Base-by-base conservation (phyloP, 768 basidiomycete species). In the Holtermannia corniformis region DNA sequence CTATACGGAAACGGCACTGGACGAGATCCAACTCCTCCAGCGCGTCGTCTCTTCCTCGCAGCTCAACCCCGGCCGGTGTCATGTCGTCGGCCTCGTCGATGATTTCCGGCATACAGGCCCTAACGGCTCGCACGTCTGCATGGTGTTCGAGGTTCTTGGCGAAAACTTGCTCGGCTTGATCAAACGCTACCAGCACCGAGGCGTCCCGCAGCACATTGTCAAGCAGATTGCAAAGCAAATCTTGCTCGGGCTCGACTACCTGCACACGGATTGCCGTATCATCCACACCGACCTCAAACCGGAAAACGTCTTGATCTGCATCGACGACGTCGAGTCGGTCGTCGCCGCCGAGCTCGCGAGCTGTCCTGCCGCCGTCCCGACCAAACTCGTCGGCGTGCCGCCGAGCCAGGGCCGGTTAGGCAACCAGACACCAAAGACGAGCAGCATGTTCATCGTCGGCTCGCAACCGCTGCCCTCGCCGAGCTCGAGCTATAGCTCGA, bases 251-350 rank as follows among this genome's bases (percentile, higher is more conserved):
- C 76, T 99, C 46, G 93, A 97, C 69, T 99, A 97, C 76, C 90
- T 99, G 81, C 95, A 99, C 67, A 81, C 88, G 44, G 87, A 87
- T 71, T 99, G 95, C 69, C 87, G 90, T 40, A 87, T 99, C 64
- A 96, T 96, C 51, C 93, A 97, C 70, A 97, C 93, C 41, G 91
- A 99, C 73, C 78, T 99, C 57, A 97, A 97, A 72, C 95, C 93
- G 0, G 95, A 97, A 73, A 97, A 97, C 73, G 91, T 99, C 23
- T 81, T 99, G 46, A 90, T 99, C 58, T 85, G 82, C 73, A 96
- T 97, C 64, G 93, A 96, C 67, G 87, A 96, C 67, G 93, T 97
- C 60, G 93, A 97, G 64, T 76, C 81, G 16, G 89, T 97, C 68
- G 92, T 97, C 47, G 80, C 83, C 54, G 76, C 86, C 22, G 91